These are phyloP conservation scores for Datura wrightii DNA, from an alignment of 257 asterid genomes.

Conservation along the genomic window DNA sequence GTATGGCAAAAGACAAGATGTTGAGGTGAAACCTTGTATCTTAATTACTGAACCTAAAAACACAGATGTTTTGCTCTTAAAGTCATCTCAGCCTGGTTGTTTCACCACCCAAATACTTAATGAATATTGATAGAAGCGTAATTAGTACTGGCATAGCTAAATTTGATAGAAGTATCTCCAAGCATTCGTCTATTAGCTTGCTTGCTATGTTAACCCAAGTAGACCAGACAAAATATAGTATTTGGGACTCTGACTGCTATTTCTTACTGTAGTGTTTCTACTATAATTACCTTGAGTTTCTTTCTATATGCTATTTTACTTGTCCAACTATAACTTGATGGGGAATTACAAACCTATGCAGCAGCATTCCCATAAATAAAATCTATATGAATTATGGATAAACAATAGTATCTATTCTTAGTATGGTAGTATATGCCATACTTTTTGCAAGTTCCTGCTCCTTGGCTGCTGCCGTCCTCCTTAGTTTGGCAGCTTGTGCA, in stretches of 20 bases:
- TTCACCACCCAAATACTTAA: constrained; percentile 12
- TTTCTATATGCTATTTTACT: background rate
- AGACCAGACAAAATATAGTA: background rate
- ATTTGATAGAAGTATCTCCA: background rate
- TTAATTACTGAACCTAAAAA: background rate
- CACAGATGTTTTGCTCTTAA: background rate
- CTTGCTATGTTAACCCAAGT: background rate
- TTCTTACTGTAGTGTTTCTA: background rate
- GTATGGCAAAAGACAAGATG: background rate
- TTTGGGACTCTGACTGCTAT: background rate
- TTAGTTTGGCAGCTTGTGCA: constrained; percentile 96
- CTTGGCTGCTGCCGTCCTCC: constrained; percentile 87
- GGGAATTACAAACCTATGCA: background rate
- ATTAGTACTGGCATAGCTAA: background rate
- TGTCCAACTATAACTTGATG: background rate
- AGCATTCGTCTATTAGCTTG: background rate
- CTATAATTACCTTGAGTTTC: background rate
- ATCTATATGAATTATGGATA: background rate
- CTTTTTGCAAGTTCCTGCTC: constrained; percentile 89
- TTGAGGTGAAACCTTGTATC: background rate
- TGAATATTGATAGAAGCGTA: background rate
- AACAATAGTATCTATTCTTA: background rate
- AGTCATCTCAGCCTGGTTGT: background rate
- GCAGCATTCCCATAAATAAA: constrained; percentile 5
- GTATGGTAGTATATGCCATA: constrained; percentile 34